These are phyloP conservation scores for Exophiala aquamarina DNA, from an alignment of 2,329 filamentous ascomycete genomes.

Conservation along the genomic window DNA sequence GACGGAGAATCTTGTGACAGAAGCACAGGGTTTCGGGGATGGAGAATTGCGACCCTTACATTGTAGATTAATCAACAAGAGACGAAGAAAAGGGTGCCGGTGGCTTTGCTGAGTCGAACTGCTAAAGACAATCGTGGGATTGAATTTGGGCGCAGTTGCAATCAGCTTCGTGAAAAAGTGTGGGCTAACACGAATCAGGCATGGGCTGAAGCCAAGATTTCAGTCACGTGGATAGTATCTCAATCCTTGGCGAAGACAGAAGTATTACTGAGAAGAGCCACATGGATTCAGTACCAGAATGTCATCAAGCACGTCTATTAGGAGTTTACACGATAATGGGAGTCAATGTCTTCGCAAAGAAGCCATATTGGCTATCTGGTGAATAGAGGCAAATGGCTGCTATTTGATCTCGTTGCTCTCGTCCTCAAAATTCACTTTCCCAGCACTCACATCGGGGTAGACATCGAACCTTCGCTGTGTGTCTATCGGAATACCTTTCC, in stretches of 20 bases:
- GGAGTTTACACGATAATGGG: too few relatives aligned
- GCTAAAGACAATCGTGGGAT: slow-evolving; percentile 5
- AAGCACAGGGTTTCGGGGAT: neutral
- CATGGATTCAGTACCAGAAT: too few relatives aligned
- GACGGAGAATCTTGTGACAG: neutral
- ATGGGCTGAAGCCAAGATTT: slow-evolving; percentile 23
- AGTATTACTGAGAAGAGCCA: too few relatives aligned
- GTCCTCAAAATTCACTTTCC: slow-evolving; percentile 46
- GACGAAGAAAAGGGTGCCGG: neutral
- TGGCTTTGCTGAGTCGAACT: slow-evolving; percentile 3
- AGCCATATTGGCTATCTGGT: too few relatives aligned
- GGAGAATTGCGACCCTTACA: too few relatives aligned
- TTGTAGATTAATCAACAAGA: slow-evolving; percentile 2
- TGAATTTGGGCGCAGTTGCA: slow-evolving; percentile 9
- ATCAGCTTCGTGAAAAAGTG: slow-evolving; percentile 4
- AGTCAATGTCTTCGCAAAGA: too few relatives aligned
- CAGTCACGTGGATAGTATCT: slow-evolving; percentile 10
- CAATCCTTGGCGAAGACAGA: too few relatives aligned
- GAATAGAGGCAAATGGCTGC: too few relatives aligned
- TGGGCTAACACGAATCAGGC: slow-evolving; percentile 15
- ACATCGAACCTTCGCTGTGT: slow-evolving; percentile 90
- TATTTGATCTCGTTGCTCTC: slow-evolving; percentile 5
- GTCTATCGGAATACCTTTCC: slow-evolving; percentile 80
- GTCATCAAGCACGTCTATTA: too few relatives aligned
- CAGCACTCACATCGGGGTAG: slow-evolving; percentile 82